Evolutionary conservation across 1,284 basidiomycete species (phyloP), one percentile per base, ranked within the genome.

Genomic region (Moniliella sp.): DNA sequence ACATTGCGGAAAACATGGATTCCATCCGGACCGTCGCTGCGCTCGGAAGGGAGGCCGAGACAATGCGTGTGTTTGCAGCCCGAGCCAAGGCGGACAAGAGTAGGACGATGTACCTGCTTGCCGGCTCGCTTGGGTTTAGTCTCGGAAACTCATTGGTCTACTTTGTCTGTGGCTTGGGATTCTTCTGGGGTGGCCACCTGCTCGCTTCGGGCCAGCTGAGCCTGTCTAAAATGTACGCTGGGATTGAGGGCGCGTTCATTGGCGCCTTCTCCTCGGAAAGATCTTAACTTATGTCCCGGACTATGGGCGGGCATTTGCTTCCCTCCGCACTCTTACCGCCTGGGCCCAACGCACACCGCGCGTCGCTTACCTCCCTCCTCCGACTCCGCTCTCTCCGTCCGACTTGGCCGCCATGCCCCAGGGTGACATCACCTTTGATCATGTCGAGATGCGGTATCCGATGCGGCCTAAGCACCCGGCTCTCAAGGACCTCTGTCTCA

Each of bases 1-100:
- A 57, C 33, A 54, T 64, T 9, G 46, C 55, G n/a, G 64, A 66
- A 33, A 45, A 61, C 8, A 58, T 63, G 15, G 63, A 64, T 30
- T 56, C 59, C 4, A 60, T 65, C 27, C 48, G 55, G 38, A 60
- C 61, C 0, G 58, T 65, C 7, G 51, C 61, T 3, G 56, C 64
- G 1, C 47, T 65, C 4, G 62, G 64, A 5, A 44, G 63, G 15
- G 63, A 66, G 36, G 40, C 33, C 0, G 53, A 57, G 10, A 44
- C 52, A 9, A 36, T 63, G 37, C 35, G 47, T 4, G 34, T 42
- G 4, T 59, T 61, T 34, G 48, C 48, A 12, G 34, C 39, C 9
- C 33, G 44, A 5, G 40, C 51, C 28, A 30, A 36, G 14, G 39
- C 37, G 11, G 39, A 40, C 18, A 34, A 35, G 15, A 48, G 41